phyloP scores from a whole-genome alignment of 2,329 filamentous ascomycete species.

The Trichoderma lentiforme region DNA sequence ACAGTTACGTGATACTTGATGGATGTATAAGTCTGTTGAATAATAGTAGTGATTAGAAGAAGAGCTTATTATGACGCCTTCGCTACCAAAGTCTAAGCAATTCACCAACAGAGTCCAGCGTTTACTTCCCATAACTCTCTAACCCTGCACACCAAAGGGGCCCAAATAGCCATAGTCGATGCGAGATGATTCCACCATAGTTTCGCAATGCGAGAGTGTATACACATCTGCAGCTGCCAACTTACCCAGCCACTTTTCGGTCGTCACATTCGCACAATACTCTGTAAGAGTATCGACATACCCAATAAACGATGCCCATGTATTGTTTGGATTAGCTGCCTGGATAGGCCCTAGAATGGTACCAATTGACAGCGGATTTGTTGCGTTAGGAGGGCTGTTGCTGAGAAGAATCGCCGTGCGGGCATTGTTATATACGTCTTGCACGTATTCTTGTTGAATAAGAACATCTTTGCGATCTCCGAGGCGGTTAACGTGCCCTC shows the following conservation, averaged over 20 bases:
- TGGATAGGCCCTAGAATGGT: not conserved
- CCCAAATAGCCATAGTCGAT: not conserved
- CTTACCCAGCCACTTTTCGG: not conserved
- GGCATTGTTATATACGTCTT: not conserved
- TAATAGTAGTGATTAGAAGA: not conserved
- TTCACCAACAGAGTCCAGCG: not conserved
- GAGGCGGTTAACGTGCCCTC: not conserved
- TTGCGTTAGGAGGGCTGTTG: not conserved
- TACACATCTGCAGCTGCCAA: not conserved
- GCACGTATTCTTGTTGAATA: not conserved
- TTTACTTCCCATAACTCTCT: not conserved
- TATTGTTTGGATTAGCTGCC: not conserved
- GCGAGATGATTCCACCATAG: not conserved
- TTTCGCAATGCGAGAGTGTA: not conserved
- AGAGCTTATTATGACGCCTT: not conserved
- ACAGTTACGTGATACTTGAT: not conserved
- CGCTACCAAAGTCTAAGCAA: not conserved
- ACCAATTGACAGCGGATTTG: not conserved
- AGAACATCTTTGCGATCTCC: not conserved
- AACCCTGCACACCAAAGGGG: not conserved
- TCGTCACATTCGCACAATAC: not conserved
- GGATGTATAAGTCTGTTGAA: not conserved
- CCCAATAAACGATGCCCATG: not conserved
- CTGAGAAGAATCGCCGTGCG: not conserved
- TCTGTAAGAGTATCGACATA: not conserved